A percentile compares a stretch with the other conserved stretches of the same genome.
phyloP scores from a whole-genome alignment of 768 basidiomycete species.

The Myochromella boudieri region DNA sequence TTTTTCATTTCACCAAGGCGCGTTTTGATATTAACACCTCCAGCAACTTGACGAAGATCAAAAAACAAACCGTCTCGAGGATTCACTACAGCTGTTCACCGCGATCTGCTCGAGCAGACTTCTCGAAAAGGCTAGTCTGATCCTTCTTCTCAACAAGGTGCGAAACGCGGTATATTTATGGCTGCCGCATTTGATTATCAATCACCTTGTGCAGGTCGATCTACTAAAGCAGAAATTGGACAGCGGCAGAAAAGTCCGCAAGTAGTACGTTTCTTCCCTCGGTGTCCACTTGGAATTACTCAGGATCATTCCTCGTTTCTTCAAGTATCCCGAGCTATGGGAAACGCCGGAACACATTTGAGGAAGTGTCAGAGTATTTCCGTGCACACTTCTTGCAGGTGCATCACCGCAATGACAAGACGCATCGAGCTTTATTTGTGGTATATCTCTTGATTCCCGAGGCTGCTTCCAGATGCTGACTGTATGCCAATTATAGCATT shows the following conservation, averaged over 20 bases:
- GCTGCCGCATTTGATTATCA: not conserved
- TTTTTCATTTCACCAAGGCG: no score
- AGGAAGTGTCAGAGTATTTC: conserved; percentile 80
- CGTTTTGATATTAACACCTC: not conserved
- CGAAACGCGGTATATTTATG: conserved; percentile 15
- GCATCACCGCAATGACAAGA: conserved; percentile 72
- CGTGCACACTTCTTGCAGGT: conserved; percentile 81
- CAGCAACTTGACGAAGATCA: conserved; percentile 82
- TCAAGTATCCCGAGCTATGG: conserved; percentile 76
- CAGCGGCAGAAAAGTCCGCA: conserved; percentile 63
- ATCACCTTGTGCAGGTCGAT: conserved; percentile 52
- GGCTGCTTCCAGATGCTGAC: conserved; percentile 11
- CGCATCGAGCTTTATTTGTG: conserved; percentile 72
- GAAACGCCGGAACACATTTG: conserved; percentile 71
- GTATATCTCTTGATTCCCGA: conserved; percentile 35
- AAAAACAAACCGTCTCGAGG: conserved; percentile 74
- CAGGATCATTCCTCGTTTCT: not conserved
- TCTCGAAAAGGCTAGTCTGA: conserved; percentile 66
- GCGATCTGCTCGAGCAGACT: conserved; percentile 72
- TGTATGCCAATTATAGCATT: conserved; percentile 44
- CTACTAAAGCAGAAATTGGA: conserved; percentile 70
- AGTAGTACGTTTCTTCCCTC: conserved; percentile 56
- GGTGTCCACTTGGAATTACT: not conserved
- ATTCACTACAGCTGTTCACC: conserved; percentile 76
- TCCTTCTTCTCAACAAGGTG: conserved; percentile 80